A percentile compares a stretch with the other conserved stretches of the same genome.
Evolutionary conservation across 2,329 filamentous ascomycete species (phyloP).

Genomic region (Fusarium sp.): DNA sequence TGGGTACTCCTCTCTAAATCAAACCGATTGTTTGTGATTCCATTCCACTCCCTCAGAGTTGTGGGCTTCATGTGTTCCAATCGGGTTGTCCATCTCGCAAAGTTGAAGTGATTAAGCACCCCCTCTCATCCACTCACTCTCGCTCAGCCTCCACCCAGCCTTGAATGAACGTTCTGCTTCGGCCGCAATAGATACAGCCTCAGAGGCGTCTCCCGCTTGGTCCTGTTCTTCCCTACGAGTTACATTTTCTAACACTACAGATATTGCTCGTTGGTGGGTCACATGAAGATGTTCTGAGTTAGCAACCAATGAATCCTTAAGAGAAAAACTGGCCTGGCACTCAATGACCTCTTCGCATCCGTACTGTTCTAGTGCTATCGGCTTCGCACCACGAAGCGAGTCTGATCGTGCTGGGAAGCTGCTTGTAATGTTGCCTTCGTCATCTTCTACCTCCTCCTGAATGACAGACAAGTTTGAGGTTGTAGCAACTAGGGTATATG

Average conservation of each 20-base stretch:
- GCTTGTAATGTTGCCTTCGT: constrained; percentile 23
- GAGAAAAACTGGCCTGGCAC: not conserved
- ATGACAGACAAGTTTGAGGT: constrained; percentile 42
- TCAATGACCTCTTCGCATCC: not conserved
- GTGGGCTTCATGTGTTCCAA: not conserved
- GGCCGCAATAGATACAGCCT: not conserved
- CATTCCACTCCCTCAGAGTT: not conserved
- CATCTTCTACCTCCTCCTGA: constrained; percentile 39
- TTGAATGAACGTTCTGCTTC: constrained; percentile 24
- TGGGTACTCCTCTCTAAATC: not conserved
- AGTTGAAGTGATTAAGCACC: not conserved
- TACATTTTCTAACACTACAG: not conserved
- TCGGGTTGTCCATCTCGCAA: not conserved
- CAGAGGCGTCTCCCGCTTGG: not conserved
- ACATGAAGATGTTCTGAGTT: not conserved
- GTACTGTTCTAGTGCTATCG: not conserved
- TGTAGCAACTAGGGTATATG: constrained; percentile 15
- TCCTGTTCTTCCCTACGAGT: not conserved
- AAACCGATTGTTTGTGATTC: not conserved
- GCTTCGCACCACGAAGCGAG: constrained; percentile 7
- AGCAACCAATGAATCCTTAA: not conserved
- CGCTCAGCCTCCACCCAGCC: constrained; percentile 31
- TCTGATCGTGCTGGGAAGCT: constrained; percentile 19
- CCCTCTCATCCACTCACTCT: constrained; percentile 37
- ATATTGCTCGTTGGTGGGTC: not conserved